These are phyloP conservation scores for Corymbia calophylla DNA, from an alignment of 441 rosid genomes.

Conservation along the genomic window DNA sequence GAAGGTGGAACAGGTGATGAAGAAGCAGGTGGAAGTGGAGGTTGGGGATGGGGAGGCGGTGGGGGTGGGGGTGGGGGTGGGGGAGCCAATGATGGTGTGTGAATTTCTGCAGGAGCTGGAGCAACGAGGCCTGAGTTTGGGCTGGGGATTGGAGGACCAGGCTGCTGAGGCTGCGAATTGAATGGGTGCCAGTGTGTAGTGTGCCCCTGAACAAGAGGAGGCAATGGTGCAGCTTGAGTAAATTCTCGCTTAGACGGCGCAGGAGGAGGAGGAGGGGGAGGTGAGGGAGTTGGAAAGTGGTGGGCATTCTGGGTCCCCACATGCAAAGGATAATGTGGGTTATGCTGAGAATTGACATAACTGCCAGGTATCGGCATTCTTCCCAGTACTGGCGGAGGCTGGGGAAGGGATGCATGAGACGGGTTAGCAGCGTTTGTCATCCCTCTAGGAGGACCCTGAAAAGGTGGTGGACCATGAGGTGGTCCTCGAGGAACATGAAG, in stretches of 20 bases:
- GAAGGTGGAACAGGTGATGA: slow-evolving; percentile 18
- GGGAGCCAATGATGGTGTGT: background rate
- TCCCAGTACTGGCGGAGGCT: slow-evolving; percentile 16
- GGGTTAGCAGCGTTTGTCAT: slow-evolving; percentile 19
- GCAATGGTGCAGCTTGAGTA: slow-evolving; percentile 5
- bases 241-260: slow-evolving; percentile 11
- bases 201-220: slow-evolving; percentile 23
- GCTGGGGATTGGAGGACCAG: slow-evolving; percentile 21
- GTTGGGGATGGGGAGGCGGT: slow-evolving; percentile 3
- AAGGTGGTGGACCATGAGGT: slow-evolving; percentile 1
- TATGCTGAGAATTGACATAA: slow-evolving; percentile 23
- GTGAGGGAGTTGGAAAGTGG: slow-evolving; percentile 12
- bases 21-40: slow-evolving; percentile 18
- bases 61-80: slow-evolving; percentile 19
- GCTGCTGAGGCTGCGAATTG: slow-evolving; percentile 18
- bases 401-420: slow-evolving; percentile 11
- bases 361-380: slow-evolving; percentile 10
- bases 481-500: background rate
- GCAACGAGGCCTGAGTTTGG: slow-evolving; percentile 5
- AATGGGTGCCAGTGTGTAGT: slow-evolving; percentile 18
- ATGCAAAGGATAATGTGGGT: slow-evolving; percentile 12
- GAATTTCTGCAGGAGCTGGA: slow-evolving; percentile 10
- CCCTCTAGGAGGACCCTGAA: slow-evolving; percentile 24
- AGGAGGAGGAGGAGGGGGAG: slow-evolving; percentile 10
- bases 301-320: slow-evolving; percentile 14